phyloP scores from a whole-genome alignment of 306 rosid genomes.

The Quercus suber region DNA sequence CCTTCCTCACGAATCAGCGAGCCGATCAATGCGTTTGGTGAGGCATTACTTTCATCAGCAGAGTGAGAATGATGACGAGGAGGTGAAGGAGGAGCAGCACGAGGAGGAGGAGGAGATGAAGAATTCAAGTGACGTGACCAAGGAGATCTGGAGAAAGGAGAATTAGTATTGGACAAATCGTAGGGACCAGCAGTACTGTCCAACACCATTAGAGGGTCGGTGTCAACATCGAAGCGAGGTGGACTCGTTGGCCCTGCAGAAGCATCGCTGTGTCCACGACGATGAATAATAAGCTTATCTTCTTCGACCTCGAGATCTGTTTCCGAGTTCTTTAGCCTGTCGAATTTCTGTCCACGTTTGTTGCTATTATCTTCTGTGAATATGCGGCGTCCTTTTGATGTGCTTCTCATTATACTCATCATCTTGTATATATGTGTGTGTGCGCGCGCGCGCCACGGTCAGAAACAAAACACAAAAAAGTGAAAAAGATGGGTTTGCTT shows the following conservation, averaged over 20 bases:
- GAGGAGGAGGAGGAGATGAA: neutral
- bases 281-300: constrained; percentile 15
- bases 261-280: constrained; percentile 4
- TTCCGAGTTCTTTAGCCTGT: constrained; percentile 26
- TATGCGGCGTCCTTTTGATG: constrained; percentile 36
- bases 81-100: neutral
- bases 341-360: constrained; percentile 23
- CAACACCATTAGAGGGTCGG: constrained; percentile 19
- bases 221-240: neutral
- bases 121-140: constrained; percentile 58
- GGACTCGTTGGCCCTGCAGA: neutral
- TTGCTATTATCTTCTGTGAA: constrained; percentile 37
- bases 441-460: too few species aligned
- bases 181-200: constrained; percentile 14
- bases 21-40: constrained; percentile 52
- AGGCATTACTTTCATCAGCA: neutral
- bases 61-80: too few species aligned
- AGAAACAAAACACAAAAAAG: neutral
- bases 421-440: too few species aligned
- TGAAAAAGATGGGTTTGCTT: neutral
- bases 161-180: constrained; percentile 17
- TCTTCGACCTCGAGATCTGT: constrained; percentile 9
- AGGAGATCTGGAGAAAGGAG: constrained; percentile 69
- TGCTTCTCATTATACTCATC: constrained; percentile 29
- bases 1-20: constrained; percentile 87